Evolutionary conservation across 1,139 yeast genomes (phyloP).

Genomic region (Pichia sp.): DNA sequence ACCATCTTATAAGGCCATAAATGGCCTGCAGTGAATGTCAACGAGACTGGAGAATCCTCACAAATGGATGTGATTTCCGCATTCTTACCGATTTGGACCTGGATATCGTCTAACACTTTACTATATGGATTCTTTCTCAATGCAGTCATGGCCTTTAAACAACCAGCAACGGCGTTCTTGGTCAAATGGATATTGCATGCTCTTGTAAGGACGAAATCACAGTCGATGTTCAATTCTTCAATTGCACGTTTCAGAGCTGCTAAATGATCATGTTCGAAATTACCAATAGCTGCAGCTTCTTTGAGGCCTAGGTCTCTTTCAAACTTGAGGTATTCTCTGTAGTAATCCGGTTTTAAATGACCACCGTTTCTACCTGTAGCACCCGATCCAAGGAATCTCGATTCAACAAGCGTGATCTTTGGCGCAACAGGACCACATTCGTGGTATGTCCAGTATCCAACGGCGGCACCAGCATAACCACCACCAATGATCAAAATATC

Average conservation of each 20-base stretch:
- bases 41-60: conserved; percentile 34
- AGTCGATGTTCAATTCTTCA: conserved; percentile 35
- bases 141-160: conserved; percentile 10
- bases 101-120: conserved; percentile 21
- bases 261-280: conserved; percentile 37
- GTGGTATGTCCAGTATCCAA: conserved; percentile 34
- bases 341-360: conserved; percentile 41
- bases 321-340: conserved; percentile 26
- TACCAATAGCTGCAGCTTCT: conserved; percentile 35
- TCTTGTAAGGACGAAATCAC: conserved; percentile 37
- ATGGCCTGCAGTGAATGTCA: conserved; percentile 41
- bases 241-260: conserved; percentile 31
- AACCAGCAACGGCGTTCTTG: conserved; percentile 19
- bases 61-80: conserved; percentile 27
- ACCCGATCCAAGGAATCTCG: conserved; percentile 41
- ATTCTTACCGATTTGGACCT: conserved; percentile 25
- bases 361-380: conserved; percentile 53
- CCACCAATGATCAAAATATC: conserved; percentile 38
- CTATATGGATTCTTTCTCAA: conserved; percentile 25
- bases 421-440: conserved; percentile 19
- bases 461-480: conserved; percentile 41
- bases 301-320: conserved; percentile 27
- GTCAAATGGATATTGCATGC: conserved; percentile 37
- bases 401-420: conserved; percentile 38
- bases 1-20: conserved; percentile 43